These are phyloP conservation scores for Cercospora berteroae DNA, from an alignment of 2,329 filamentous ascomycete genomes.

Conservation along the genomic window DNA sequence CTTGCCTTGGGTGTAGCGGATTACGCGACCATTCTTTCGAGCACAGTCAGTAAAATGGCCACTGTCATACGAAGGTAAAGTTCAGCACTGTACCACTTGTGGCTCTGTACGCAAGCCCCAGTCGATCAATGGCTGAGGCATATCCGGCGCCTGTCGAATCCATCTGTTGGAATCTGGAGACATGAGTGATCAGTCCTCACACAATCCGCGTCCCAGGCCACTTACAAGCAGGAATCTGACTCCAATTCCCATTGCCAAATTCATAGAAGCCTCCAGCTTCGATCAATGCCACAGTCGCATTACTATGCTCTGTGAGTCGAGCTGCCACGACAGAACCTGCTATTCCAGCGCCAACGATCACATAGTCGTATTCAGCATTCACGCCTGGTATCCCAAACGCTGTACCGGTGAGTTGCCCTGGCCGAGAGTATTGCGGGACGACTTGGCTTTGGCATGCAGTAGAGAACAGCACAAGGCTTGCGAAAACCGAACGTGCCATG, in stretches of 20 bases:
- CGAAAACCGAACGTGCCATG: neutral
- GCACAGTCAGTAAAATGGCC: neutral
- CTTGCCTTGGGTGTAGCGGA: conserved; percentile 34
- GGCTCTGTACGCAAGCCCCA: conserved; percentile 34
- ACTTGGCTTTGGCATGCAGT: neutral
- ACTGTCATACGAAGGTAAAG: neutral
- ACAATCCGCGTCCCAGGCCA: neutral
- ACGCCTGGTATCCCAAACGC: neutral
- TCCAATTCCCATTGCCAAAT: conserved; percentile 33
- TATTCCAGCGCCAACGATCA: conserved; percentile 6
- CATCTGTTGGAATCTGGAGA: conserved; percentile 16
- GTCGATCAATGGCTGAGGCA: conserved; percentile 30
- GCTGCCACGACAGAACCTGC: conserved; percentile 31
- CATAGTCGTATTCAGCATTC: neutral
- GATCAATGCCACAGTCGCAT: conserved; percentile 31
- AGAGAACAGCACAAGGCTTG: neutral
- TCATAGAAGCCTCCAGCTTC: conserved; percentile 38
- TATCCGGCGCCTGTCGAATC: conserved; percentile 10
- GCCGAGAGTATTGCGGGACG: neutral
- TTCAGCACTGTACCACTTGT: conserved; percentile 19
- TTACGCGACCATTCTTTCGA: conserved; percentile 16
- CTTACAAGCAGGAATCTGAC: conserved; percentile 31
- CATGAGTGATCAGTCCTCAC: neutral
- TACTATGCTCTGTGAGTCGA: conserved; percentile 27
- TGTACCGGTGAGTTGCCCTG: neutral